phyloP scores from a whole-genome alignment of 2,329 filamentous ascomycete genomes.

The Purpureocillium takamizusanense region DNA sequence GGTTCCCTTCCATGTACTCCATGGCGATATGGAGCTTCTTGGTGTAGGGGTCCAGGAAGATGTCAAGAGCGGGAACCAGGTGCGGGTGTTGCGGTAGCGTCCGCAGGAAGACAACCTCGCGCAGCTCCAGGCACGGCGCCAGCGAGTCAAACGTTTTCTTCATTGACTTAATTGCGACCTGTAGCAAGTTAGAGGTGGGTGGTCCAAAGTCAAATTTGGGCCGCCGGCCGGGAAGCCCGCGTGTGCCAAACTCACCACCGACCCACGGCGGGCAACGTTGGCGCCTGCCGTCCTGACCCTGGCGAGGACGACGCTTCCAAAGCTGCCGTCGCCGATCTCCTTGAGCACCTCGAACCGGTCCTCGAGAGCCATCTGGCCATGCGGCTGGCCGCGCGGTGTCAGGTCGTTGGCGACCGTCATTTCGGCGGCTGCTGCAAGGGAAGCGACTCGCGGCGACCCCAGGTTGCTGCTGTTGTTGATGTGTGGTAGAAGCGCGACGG shows the following conservation, averaged over 20 bases:
- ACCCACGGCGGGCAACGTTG: constrained; percentile 79
- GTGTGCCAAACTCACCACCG: constrained; percentile 69
- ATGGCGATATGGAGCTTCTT: constrained; percentile 97
- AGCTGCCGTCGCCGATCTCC: constrained; percentile 97
- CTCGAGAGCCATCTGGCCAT: constrained; percentile 61
- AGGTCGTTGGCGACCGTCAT: constrained; percentile 49
- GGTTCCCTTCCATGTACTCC: constrained; percentile 99
- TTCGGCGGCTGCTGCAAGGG: background rate
- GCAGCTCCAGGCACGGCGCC: constrained; percentile 78
- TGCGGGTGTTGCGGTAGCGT: constrained; percentile 82
- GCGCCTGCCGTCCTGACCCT: constrained; percentile 86
- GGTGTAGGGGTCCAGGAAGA: constrained; percentile 92
- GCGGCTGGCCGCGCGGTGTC: constrained; percentile 57
- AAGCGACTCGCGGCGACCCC: too few relatives aligned
- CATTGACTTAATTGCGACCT: constrained; percentile 99
- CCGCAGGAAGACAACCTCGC: constrained; percentile 93
- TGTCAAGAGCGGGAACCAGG: constrained; percentile 93
- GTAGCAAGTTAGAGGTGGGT: background rate
- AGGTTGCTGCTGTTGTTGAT: background rate
- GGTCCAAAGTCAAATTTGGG: constrained; percentile 3
- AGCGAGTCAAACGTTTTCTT: constrained; percentile 98
- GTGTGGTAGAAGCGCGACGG: background rate
- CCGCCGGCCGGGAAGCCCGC: background rate
- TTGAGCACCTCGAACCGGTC: constrained; percentile 96
- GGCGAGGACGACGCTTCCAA: constrained; percentile 89